Evolutionary conservation across 2,329 filamentous ascomycete genomes (phyloP).

Genomic region (Leptographium flavum): DNA sequence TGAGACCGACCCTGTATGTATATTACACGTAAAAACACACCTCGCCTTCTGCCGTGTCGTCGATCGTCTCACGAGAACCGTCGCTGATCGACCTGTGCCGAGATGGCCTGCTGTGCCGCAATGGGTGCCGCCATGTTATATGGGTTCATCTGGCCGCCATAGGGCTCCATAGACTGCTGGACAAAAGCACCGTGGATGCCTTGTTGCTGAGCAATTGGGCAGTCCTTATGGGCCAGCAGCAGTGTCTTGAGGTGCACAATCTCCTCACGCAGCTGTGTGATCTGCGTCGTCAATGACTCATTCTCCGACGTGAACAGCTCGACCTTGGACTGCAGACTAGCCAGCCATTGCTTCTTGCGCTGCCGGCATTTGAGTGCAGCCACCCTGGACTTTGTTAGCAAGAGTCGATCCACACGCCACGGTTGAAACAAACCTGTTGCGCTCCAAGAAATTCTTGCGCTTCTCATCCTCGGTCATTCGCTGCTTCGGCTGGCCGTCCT

Average conservation of each 20-base stretch:
- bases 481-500: constrained; percentile 44
- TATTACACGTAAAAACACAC: neutral
- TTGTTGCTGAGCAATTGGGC: constrained; percentile 80
- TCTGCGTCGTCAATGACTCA: constrained; percentile 69
- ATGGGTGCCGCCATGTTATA: constrained; percentile 43
- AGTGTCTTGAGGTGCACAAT: constrained; percentile 91
- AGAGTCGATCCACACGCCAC: neutral
- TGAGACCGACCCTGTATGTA: neutral
- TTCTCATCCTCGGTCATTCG: constrained; percentile 99
- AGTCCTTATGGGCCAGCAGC: constrained; percentile 88
- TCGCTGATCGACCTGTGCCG: constrained; percentile 37
- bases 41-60: no score
- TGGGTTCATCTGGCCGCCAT: constrained; percentile 42
- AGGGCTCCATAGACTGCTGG: constrained; percentile 37
- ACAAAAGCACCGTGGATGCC: constrained; percentile 48
- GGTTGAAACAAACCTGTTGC: constrained; percentile 55
- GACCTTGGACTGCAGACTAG: constrained; percentile 86
- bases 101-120: constrained; percentile 37
- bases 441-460: constrained; percentile 90
- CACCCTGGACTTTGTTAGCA: constrained; percentile 45
- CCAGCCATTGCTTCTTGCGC: constrained; percentile 97
- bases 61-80: constrained; percentile 34
- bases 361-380: constrained; percentile 94
- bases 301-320: constrained; percentile 89
- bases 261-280: constrained; percentile 76